Base-by-base conservation (phyloP, 2,329 filamentous ascomycete genomes). In the Thelonectria rubi region DNA sequence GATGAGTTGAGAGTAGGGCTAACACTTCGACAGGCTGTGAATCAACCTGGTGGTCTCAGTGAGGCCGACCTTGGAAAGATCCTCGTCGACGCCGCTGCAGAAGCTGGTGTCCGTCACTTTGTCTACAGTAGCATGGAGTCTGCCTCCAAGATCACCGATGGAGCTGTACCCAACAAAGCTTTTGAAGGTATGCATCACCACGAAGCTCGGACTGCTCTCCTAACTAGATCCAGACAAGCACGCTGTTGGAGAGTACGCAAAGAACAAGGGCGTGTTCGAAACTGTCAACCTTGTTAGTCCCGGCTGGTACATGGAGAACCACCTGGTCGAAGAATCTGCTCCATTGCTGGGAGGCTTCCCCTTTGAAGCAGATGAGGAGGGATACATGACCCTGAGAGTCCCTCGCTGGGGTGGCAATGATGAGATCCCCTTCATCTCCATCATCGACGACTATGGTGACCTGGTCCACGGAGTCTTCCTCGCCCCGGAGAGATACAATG, bases 401-500 rank as follows among this genome's bases (percentile, higher is more conserved):
- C 80, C 80, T 2, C 67, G 65, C 7, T 79, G 78, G 77, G 80
- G 79, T 3, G 79, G 79, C 1, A 73, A 62, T 12, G 66, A 71
- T 2, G 60, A 72, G 50, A 69, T 80, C 0, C 79, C 78, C 0
- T 80, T 76, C 62, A 73, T 82, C 21, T 70, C 73, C 24, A 76
- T 81, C 3, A 64, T 60, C 0, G 74, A 79, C 34, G 80, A 82
- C 65, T 82, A 74, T 57, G 80, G 80, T 4, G 80, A 82, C 54
- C 72, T 82, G 17, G 76, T 82, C 11, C 80, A 82, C 26, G 80
- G 79, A 3, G 70, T 80, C 3, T 77, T 82, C 17, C 71, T 82
- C 8, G 71, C 75, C 12, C 79, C 79, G 0, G 69, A 70, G 46
- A 72, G 72, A 40, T 79, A 76, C 69, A 74, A 75, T 60, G 74